Base-by-base conservation (phyloP, 768 basidiomycete species). In the Boletus rufocinnamomeus region DNA sequence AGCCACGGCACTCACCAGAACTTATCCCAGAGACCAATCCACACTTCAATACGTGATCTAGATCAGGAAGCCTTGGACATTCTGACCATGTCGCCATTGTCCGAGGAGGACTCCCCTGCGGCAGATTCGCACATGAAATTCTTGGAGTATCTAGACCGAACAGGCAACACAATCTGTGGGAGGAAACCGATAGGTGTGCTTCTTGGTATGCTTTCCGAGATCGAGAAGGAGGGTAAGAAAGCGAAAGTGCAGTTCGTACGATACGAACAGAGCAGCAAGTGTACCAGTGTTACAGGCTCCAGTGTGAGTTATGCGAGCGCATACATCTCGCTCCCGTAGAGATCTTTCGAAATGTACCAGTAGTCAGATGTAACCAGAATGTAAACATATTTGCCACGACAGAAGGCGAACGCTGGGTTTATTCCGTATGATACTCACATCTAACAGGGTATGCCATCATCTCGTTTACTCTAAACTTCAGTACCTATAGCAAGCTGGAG, bases 261-360 rank as follows among this genome's bases (percentile, higher is more conserved):
- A 63, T 99, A 99, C 72, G 94, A 92, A 70, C 96, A 98, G 75
- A 98, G 95, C 69, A 90, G 86, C 67, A 78, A 81, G 56, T 94
- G 91, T 68, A 63, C 77, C 62, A 83, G 74, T 19, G 68, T 89
- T 54, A 74, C 78, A 48, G 92, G 95, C 72, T 92, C 89, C 35
- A 98, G 96, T 69, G 97, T 99, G 23, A 96, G 94, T 73, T 99
- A 99, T 69, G 95, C 95, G 9, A 96, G 95, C 70, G 97, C 88
- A 32, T 94, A 86, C 75, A 75, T 93, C 45, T 80, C 77, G 37
- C 82, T 92, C 71, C 46, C 49, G 45, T 74, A 69, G 59, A 51
- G 34, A 52, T 46, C 16, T 37, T 27, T 50, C n/a, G 43, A 46
- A 50, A 53, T 50, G 50, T 61, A 51, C 43, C 23, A 50, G 28